Base-by-base conservation (phyloP, 441 rosid genomes). In the Oxalis stricta region DNA sequence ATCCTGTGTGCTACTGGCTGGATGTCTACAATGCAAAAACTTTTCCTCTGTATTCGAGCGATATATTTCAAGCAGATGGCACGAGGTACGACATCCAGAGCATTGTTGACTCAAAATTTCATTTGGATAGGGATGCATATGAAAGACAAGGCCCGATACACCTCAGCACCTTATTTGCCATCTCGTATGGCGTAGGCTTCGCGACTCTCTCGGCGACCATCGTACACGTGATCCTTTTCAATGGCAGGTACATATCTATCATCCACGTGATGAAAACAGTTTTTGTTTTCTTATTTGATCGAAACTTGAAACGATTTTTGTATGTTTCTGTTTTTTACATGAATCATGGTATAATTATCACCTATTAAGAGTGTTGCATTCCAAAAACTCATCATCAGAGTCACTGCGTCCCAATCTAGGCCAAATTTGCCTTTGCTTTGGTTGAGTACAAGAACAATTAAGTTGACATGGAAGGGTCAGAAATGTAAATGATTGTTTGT, bases 171-270 rank as follows among this genome's bases (percentile, higher is more conserved):
- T 84, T 89, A 44, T 89, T 89, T 24, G 94, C 92, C 33, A 65
- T 84, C 60, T 82, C 75, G 19, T 84, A 89, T 4, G 95, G 97
- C 37, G 77, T 89, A 46, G 97, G 95, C 14, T 89, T 89, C 46
- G 97, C 95, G 14, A 79, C 95, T 10, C 69, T 89, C 3, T 73
- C 94, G 5, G 92, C 97, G 19, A 84, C 97, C 5, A 52, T 82
- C 33, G 73, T 82, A 10, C 95, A 89, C 38, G 97, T 84, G 2
- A 68, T 71, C 0, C 71, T 89, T 19, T 89, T 89, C 59, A 95
- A 89, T 53, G 97, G 97, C 59, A 82, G 89, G 95, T 84, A 59
- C 24, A 22, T 6, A 31, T 9, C 5, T 34, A 33, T 8, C 2
- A 4, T 34, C 20, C 29, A 7, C 10, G 4, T n/a, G n/a, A n/a